A percentile compares a stretch with the other conserved stretches of the same genome.
Conservation (phyloP, 768 basidiomycete species). For the Phlegmacium glaucopus region DNA sequence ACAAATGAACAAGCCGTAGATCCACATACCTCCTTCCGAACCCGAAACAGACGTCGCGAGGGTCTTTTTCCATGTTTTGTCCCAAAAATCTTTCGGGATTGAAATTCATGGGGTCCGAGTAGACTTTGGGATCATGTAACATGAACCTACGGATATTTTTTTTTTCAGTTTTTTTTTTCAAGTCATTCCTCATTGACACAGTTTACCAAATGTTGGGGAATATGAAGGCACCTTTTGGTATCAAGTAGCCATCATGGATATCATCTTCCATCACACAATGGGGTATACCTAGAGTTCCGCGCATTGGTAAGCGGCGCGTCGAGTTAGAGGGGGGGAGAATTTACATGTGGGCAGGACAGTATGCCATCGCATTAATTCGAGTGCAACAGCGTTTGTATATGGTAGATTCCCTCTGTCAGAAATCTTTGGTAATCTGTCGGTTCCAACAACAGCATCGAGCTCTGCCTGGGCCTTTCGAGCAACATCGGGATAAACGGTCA, state of each 20-base stretch:
- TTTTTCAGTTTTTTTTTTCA: too few species aligned
- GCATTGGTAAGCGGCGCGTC: slow-evolving; percentile 29
- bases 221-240: slow-evolving; percentile 54
- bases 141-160: slow-evolving; percentile 34
- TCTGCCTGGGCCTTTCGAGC: too few species aligned
- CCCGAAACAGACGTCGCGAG: too few species aligned
- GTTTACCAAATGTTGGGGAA: slow-evolving; percentile 34
- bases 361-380: too few species aligned
- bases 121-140: slow-evolving; percentile 33
- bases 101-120: slow-evolving; percentile 40
- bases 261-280: too few species aligned
- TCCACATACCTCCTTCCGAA: slow-evolving; percentile 44
- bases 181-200: not conserved
- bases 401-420: too few species aligned
- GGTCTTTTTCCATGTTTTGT: slow-evolving; percentile 36
- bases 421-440: too few species aligned
- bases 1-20: not conserved
- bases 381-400: too few species aligned
- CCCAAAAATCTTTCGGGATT: slow-evolving; percentile 47
- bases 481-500: slow-evolving; percentile 37
- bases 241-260: slow-evolving; percentile 57
- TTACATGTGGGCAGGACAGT: too few species aligned
- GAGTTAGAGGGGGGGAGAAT: slow-evolving; percentile 34
- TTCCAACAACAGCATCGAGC: too few species aligned
- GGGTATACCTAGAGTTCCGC: slow-evolving; percentile 36